phyloP scores from a whole-genome alignment of 2,329 filamentous ascomycete species.

The Pezicula radicicola region DNA sequence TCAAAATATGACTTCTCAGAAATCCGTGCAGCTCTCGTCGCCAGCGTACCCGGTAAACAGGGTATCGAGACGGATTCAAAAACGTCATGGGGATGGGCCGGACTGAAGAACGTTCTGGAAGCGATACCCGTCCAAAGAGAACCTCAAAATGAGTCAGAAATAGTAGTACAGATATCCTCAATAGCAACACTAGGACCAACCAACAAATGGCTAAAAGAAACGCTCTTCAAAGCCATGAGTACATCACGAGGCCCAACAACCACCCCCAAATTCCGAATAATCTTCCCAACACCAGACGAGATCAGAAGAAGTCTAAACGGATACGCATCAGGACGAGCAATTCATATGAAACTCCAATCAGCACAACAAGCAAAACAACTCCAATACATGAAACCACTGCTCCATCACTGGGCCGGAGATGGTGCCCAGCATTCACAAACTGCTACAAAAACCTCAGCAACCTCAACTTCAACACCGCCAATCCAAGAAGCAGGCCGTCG shows the following conservation, averaged over 20 bases:
- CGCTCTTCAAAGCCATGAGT: conserved; percentile 52
- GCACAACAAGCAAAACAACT: conserved; percentile 71
- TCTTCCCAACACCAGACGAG: conserved; percentile 80
- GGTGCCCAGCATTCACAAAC: conserved; percentile 15
- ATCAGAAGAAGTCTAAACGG: conserved; percentile 75
- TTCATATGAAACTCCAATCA: conserved; percentile 76
- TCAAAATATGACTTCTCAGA: conserved; percentile 63
- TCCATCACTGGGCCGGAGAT: conserved; percentile 76
- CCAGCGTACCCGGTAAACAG: conserved; percentile 72
- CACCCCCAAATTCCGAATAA: conserved; percentile 59
- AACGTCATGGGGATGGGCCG: conserved; percentile 78
- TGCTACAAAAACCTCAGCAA: not conserved
- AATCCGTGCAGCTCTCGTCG: conserved; percentile 70
- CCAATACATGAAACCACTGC: conserved; percentile 63
- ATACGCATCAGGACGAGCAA: conserved; percentile 73
- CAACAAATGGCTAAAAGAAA: conserved; percentile 69
- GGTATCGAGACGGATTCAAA: conserved; percentile 39
- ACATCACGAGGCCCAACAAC: conserved; percentile 21
- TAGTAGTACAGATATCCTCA: conserved; percentile 71
- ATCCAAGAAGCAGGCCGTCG: conserved; percentile 54
- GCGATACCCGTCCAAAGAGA: conserved; percentile 43
- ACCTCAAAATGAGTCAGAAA: conserved; percentile 31
- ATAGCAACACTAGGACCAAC: conserved; percentile 74
- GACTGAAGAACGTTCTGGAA: conserved; percentile 56
- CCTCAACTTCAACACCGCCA: conserved; percentile 6